phyloP scores from a whole-genome alignment of 2,329 filamentous ascomycete species.

The Aspergillus awamori region DNA sequence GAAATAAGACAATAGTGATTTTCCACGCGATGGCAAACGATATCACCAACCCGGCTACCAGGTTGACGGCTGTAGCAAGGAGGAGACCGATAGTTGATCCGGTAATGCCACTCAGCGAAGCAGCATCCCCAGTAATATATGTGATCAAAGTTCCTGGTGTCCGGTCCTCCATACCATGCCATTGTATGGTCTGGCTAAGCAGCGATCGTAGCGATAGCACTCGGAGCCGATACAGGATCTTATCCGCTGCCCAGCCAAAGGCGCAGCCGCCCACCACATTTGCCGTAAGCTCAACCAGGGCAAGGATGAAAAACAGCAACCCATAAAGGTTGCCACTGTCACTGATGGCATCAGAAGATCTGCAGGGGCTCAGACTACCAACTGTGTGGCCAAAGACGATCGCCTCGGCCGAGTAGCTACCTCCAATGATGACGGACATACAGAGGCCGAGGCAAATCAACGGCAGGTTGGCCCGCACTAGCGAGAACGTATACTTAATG shows the following conservation, averaged over 20 bases:
- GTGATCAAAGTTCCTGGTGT: conserved; percentile 65
- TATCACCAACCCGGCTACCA: conserved; percentile 67
- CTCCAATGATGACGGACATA: conserved; percentile 57
- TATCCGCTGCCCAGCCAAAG: conserved; percentile 64
- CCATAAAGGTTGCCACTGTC: conserved; percentile 56
- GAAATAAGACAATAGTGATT: conserved; percentile 71
- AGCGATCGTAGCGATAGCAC: conserved; percentile 66
- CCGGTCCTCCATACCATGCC: conserved; percentile 67
- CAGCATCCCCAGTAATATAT: conserved; percentile 70
- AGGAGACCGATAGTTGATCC: conserved; percentile 71
- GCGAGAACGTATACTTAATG: conserved; percentile 38
- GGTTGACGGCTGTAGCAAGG: conserved; percentile 69
- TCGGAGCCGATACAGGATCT: conserved; percentile 64
- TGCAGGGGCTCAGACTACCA: conserved; percentile 58
- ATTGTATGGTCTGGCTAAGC: conserved; percentile 67
- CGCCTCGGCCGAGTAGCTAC: conserved; percentile 58
- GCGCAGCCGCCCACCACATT: conserved; percentile 62
- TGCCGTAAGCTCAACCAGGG: conserved; percentile 60
- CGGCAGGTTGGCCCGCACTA: conserved; percentile 48
- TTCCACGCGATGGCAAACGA: conserved; percentile 74
- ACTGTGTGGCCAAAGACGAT: conserved; percentile 64
- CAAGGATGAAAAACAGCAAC: conserved; percentile 62
- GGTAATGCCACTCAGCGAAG: conserved; percentile 67
- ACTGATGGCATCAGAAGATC: conserved; percentile 51
- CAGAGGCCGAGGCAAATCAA: conserved; percentile 54